phyloP scores from a whole-genome alignment of 2,329 filamentous ascomycete genomes.

The Trichoderma arundinaceum region DNA sequence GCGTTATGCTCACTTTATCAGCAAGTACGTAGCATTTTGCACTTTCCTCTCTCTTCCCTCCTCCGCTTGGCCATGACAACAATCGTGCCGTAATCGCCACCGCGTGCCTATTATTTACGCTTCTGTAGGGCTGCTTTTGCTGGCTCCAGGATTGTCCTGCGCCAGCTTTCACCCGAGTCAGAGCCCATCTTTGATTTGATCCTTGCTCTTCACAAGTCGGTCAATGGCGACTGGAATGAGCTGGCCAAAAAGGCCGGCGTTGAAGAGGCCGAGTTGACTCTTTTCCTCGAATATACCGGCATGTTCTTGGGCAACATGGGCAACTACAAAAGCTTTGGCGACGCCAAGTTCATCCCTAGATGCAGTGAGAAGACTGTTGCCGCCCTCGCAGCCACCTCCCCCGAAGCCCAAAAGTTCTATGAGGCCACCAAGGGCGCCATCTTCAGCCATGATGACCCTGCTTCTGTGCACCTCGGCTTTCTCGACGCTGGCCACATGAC shows the following conservation, averaged over 20 bases:
- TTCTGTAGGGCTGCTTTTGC: constrained; percentile 71
- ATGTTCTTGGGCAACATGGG: constrained; percentile 82
- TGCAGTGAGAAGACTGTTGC: constrained; percentile 68
- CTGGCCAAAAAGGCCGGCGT: constrained; percentile 69
- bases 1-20: constrained; percentile 90
- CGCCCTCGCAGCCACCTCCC: constrained; percentile 65
- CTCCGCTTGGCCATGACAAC: neutral
- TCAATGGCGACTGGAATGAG: constrained; percentile 71
- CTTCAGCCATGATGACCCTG: constrained; percentile 68
- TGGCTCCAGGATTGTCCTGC: constrained; percentile 77
- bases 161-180: constrained; percentile 81
- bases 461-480: constrained; percentile 77
- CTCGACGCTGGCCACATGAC: constrained; percentile 77
- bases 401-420: constrained; percentile 68
- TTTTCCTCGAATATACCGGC: constrained; percentile 77
- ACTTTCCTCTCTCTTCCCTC: neutral
- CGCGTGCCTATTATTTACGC: constrained; percentile 9
- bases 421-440: constrained; percentile 73
- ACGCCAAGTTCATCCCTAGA: constrained; percentile 81
- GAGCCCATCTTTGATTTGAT: constrained; percentile 84
- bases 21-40: constrained; percentile 60
- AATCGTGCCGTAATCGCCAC: constrained; percentile 11
- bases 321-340: constrained; percentile 88
- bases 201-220: constrained; percentile 69
- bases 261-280: constrained; percentile 65